phyloP scores from a whole-genome alignment of 305 asterid genomes.

The Ruellia speciosa region DNA sequence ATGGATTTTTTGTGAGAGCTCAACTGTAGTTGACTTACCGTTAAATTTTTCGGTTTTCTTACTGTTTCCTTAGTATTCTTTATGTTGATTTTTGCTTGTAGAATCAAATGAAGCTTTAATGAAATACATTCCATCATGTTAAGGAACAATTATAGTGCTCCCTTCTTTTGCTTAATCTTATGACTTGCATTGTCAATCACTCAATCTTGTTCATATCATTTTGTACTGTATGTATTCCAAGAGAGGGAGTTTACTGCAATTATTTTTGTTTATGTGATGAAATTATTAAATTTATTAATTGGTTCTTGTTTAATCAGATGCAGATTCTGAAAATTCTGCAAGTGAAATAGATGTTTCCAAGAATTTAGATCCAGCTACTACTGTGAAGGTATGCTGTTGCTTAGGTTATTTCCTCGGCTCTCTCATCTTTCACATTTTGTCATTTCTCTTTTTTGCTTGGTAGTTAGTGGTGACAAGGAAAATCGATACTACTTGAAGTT shows the following conservation, averaged over 20 bases:
- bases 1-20: neutral
- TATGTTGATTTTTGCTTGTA: neutral
- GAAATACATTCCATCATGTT: no score
- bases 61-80: neutral
- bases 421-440: neutral
- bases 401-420: neutral
- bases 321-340: constrained; percentile 48
- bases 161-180: no score
- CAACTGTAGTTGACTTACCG: neutral
- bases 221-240: neutral
- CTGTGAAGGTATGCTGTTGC: constrained; percentile 30
- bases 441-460: neutral
- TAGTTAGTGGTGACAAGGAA: neutral
- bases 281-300: neutral
- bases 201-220: no score
- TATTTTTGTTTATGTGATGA: neutral
- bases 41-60: neutral
- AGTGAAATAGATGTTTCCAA: constrained; percentile 38
- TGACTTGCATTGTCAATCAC: no score
- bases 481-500: constrained; percentile 5
- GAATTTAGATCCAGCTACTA: constrained; percentile 26
- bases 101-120: no score
- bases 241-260: neutral
- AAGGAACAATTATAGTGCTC: no score
- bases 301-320: constrained; percentile 31